Percentiles rank a stretch among this genome's conserved stretches.
phyloP scores from a whole-genome alignment of 1,139 yeast species.

The Cylindricascospora bacillispora region DNA sequence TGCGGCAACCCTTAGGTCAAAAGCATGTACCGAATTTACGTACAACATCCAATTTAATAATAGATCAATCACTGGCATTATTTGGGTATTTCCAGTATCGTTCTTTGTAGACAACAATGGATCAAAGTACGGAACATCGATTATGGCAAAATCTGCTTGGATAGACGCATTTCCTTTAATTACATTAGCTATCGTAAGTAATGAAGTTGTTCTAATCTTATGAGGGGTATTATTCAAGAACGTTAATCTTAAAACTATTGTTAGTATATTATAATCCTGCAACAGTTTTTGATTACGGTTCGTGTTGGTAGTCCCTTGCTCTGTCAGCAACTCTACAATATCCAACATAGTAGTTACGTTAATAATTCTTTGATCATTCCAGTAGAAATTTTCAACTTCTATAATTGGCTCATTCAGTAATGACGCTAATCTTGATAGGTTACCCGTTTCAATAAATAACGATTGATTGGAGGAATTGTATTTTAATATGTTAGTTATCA shows the following conservation, averaged over 20 bases:
- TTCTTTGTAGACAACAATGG: slow-evolving; percentile 46
- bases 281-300: slow-evolving; percentile 48
- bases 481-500: slow-evolving; percentile 58
- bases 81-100: slow-evolving; percentile 12
- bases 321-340: slow-evolving; percentile 60
- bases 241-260: slow-evolving; percentile 53
- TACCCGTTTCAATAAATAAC: slow-evolving; percentile 73
- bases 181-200: slow-evolving; percentile 65
- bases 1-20: slow-evolving; percentile 69
- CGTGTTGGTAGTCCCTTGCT: slow-evolving; percentile 61
- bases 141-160: slow-evolving; percentile 58
- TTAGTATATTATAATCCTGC: slow-evolving; percentile 49
- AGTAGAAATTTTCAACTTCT: slow-evolving; percentile 36
- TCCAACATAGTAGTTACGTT: slow-evolving; percentile 59
- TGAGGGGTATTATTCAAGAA: slow-evolving; percentile 55
- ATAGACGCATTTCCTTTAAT: slow-evolving; percentile 50
- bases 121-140: slow-evolving; percentile 87
- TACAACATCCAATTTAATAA: slow-evolving; percentile 70
- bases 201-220: slow-evolving; percentile 49
- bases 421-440: slow-evolving; percentile 50
- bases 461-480: slow-evolving; percentile 89
- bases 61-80: slow-evolving; percentile 57
- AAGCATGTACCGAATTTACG: slow-evolving; percentile 70
- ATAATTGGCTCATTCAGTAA: slow-evolving; percentile 50
- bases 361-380: slow-evolving; percentile 63